phyloP scores from a whole-genome alignment of 345 rosid genomes.

The Syzygium aromaticum region DNA sequence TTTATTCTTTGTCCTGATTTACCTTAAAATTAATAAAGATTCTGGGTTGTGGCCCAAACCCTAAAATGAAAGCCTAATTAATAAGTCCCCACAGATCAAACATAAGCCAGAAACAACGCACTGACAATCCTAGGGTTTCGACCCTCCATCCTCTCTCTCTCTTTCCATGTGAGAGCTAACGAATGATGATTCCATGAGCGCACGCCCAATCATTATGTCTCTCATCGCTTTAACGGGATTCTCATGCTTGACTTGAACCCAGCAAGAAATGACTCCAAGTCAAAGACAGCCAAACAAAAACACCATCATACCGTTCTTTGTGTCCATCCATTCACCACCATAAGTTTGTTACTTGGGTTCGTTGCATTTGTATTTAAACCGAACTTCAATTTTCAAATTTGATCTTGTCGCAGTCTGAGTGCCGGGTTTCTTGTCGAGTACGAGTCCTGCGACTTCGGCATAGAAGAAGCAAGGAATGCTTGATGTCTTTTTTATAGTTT shows the following conservation, averaged over 20 bases:
- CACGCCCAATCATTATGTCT: slow-evolving; percentile 20
- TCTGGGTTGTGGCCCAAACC: background rate
- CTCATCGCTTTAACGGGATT: background rate
- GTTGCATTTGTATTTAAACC: background rate
- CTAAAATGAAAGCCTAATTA: background rate
- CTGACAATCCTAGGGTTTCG: background rate
- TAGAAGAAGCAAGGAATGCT: background rate
- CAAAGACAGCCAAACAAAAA: background rate
- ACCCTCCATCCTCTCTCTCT: background rate
- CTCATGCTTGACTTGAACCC: slow-evolving; percentile 8
- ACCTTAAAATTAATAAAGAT: background rate
- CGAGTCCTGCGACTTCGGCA: background rate
- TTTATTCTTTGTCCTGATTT: background rate
- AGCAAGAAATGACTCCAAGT: background rate
- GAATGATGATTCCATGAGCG: slow-evolving; percentile 1
- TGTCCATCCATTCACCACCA: slow-evolving; percentile 1
- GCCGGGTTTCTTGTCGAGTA: background rate
- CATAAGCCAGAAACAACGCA: background rate
- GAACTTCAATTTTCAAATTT: background rate
- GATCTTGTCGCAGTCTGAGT: background rate
- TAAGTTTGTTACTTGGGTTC: background rate
- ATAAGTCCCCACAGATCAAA: background rate
- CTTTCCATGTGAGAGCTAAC: background rate
- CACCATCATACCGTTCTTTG: background rate
- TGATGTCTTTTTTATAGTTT: background rate